These are phyloP conservation scores for Cyclotella choctawhatcheeana DNA, from an alignment of 108 stramenopile species.

Conservation along the genomic window DNA sequence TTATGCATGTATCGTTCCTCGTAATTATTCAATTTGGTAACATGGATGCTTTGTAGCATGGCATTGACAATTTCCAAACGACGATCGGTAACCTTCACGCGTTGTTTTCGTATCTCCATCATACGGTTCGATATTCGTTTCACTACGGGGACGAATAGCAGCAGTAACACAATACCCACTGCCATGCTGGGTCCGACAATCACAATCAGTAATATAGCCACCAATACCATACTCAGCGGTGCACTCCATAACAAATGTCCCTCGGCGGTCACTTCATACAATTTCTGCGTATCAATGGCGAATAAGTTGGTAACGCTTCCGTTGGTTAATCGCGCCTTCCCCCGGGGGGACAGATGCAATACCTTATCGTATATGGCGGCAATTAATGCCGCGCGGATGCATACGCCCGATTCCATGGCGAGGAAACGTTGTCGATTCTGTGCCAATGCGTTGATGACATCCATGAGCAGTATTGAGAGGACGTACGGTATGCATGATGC, in stretches of 20 bases:
- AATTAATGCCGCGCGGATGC: conserved; percentile 61
- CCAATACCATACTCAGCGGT: conserved; percentile 77
- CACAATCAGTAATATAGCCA: conserved; percentile 64
- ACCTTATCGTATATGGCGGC: conserved; percentile 65
- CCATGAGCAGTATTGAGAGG: conserved; percentile 49
- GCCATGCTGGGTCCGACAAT: conserved; percentile 74
- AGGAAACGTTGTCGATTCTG: conserved; percentile 79
- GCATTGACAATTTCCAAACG: conserved; percentile 72
- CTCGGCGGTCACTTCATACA: conserved; percentile 83
- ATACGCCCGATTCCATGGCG: conserved; percentile 65
- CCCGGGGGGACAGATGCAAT: conserved; percentile 64
- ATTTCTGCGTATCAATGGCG: conserved; percentile 85
- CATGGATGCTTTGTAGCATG: conserved; percentile 77
- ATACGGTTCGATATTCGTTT: conserved; percentile 60
- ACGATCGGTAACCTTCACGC: conserved; percentile 72
- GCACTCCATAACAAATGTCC: conserved; percentile 90
- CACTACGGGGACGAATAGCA: conserved; percentile 76
- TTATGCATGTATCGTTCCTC: conserved; percentile 62
- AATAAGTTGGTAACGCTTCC: conserved; percentile 81
- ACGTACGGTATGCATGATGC: conserved; percentile 61
- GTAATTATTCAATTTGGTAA: conserved; percentile 83
- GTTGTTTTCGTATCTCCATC: conserved; percentile 63
- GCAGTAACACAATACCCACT: conserved; percentile 70
- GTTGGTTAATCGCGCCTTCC: conserved; percentile 64
- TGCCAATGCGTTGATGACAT: conserved; percentile 62